These are phyloP conservation scores for Elsinoe batatas DNA, from an alignment of 2,329 filamentous ascomycete species.

Conservation along the genomic window DNA sequence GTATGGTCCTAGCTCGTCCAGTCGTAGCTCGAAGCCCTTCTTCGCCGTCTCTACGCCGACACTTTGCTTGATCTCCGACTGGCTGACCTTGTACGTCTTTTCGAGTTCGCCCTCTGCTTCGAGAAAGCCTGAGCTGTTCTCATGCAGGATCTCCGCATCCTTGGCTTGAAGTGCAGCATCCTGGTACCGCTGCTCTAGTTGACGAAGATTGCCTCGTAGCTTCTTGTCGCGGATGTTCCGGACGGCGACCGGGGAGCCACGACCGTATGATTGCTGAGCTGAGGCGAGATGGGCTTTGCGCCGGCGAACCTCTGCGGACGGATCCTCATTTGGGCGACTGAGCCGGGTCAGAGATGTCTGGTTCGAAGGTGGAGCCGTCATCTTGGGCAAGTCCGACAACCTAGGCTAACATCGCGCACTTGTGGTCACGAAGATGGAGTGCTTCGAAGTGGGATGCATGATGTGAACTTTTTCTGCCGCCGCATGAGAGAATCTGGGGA, in stretches of 20 bases:
- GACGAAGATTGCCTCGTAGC: constrained; percentile 66
- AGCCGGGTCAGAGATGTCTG: not conserved
- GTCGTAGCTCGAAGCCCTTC: constrained; percentile 82
- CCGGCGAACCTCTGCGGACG: constrained; percentile 26
- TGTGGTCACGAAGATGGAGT: not conserved
- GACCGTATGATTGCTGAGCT: constrained; percentile 62
- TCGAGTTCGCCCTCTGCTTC: constrained; percentile 84
- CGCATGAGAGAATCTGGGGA: constrained; percentile 1
- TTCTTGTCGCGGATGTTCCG: constrained; percentile 81
- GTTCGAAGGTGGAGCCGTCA: constrained; percentile 3
- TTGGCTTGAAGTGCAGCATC: constrained; percentile 75
- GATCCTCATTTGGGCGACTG: constrained; percentile 15
- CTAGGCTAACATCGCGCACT: not conserved
- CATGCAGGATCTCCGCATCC: constrained; percentile 88
- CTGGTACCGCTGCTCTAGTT: constrained; percentile 72
- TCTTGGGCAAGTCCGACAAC: not conserved
- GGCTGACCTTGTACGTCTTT: constrained; percentile 81
- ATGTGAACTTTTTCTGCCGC: constrained; percentile 9
- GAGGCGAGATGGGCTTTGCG: constrained; percentile 28
- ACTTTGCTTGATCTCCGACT: constrained; percentile 68
- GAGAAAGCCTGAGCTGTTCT: constrained; percentile 75
- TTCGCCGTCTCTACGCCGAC: constrained; percentile 77
- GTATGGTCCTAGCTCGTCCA: constrained; percentile 79
- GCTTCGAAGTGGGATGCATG: not conserved
- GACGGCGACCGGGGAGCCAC: constrained; percentile 64